These are phyloP conservation scores for Pseudocercospora fuligena DNA, from an alignment of 2,329 filamentous ascomycete genomes.

Conservation along the genomic window DNA sequence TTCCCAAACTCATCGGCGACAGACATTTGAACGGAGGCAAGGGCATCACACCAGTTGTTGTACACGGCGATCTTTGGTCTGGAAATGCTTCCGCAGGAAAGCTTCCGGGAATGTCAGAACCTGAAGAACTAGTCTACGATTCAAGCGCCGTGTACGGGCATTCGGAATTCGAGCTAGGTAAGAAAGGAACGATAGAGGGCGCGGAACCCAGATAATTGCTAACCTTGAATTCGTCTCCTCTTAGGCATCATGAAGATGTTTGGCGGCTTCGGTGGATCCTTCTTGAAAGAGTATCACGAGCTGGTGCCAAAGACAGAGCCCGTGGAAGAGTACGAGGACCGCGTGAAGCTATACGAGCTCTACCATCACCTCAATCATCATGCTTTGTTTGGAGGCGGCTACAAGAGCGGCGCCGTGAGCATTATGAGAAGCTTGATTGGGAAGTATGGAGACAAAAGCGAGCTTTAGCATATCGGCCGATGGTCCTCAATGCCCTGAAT, in stretches of 20 bases:
- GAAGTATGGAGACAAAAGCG: conserved; percentile 64
- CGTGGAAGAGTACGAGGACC: conserved; percentile 80
- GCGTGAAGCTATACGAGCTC: conserved; percentile 80
- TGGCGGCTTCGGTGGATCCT: conserved; percentile 75
- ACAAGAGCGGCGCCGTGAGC: conserved; percentile 73
- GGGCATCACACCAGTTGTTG: conserved; percentile 73
- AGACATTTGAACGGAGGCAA: conserved; percentile 64
- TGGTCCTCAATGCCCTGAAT: background rate
- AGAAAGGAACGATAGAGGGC: background rate
- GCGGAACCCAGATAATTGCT: no score
- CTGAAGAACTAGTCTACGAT: conserved; percentile 81
- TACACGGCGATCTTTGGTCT: conserved; percentile 94
- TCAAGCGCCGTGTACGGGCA: conserved; percentile 78
- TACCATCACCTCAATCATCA: conserved; percentile 89
- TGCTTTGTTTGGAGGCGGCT: conserved; percentile 76
- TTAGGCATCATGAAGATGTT: conserved; percentile 90
- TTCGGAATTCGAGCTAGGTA: conserved; percentile 79
- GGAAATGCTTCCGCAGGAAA: conserved; percentile 76
- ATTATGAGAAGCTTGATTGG: conserved; percentile 76
- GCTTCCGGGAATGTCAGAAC: conserved; percentile 60
- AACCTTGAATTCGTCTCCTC: background rate
- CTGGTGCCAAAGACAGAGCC: conserved; percentile 81
- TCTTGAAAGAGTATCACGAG: conserved; percentile 77
- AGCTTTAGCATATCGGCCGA: conserved; percentile 6
- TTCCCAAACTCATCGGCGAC: conserved; percentile 76